Conservation (phyloP, 345 rosid genomes). For the Melastoma malabathricum region DNA sequence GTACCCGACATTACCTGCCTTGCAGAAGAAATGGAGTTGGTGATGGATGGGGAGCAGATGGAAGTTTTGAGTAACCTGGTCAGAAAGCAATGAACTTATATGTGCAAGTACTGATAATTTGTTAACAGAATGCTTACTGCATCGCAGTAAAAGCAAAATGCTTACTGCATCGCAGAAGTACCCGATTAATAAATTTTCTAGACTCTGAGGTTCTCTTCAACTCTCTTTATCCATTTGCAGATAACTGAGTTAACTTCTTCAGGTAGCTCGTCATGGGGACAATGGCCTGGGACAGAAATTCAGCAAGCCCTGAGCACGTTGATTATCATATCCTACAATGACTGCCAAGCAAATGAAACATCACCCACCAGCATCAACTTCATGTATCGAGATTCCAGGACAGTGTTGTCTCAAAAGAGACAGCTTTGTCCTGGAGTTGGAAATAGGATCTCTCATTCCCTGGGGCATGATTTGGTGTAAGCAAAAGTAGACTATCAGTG, state of each 20-base stretch:
- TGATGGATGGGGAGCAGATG: slow-evolving; percentile 1
- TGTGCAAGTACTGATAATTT: too few species aligned
- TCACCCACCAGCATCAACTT: slow-evolving; percentile 57
- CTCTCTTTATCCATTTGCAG: slow-evolving; percentile 36
- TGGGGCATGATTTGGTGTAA: slow-evolving; percentile 7
- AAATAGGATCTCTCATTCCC: slow-evolving; percentile 84
- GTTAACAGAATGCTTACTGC: too few species aligned
- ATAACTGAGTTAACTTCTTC: slow-evolving; percentile 43
- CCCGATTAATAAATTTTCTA: too few species aligned
- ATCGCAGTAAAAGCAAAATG: too few species aligned
- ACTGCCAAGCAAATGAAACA: background rate
- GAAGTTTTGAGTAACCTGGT: background rate
- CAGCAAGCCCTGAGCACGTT: background rate
- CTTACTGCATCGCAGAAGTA: background rate
- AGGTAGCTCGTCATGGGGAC: slow-evolving; percentile 80
- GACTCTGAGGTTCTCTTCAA: slow-evolving; percentile 13
- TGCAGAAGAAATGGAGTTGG: slow-evolving; percentile 33
- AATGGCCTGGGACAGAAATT: slow-evolving; percentile 39
- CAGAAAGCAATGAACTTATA: too few species aligned
- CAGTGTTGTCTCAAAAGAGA: slow-evolving; percentile 50
- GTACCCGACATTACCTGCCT: slow-evolving; percentile 52
- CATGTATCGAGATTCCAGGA: slow-evolving; percentile 25
- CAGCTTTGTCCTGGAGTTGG: slow-evolving; percentile 48
- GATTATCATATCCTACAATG: background rate
- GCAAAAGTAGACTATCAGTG: background rate